Evolutionary conservation across 2,329 filamentous ascomycete genomes (phyloP), one percentile per base, ranked within the genome.

Genomic region (Clonostachys sp.): DNA sequence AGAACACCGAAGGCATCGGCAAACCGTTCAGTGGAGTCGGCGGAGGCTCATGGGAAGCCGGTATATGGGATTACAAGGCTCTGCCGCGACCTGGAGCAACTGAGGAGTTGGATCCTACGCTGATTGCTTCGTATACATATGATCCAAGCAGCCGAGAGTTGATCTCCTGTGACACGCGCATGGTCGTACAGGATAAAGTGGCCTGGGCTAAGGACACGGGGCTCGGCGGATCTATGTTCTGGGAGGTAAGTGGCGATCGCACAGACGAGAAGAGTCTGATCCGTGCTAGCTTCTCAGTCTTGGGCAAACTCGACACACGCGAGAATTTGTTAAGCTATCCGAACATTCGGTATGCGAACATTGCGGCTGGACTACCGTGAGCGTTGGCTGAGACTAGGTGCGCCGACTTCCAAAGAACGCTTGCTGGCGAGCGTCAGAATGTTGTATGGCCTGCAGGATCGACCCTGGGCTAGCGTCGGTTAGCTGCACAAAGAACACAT

Each of bases 211-310:
- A 71, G 54, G 57, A 68, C 18, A 72, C 73, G 46, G 71, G 77
- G 0, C 75, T 95, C 2, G 89, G 86, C 2, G 89, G 89, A 12
- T 84, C 80, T 1, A 88, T 94, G 73, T 95, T 87, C 78, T 95
- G 89, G 89, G 89, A 95, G 65, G 84, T 81, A 10, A 86, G 81
- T 53, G 84, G 81, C 12, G 89, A 95, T 57, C 70, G 64, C 53
- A 55, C 51, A 1, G 76, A 71, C 34, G 59, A 57, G 2, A 52
- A 56, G 17, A 90, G 86, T 56, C 66, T 94, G 52, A 80, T 88
- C 17, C 62, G 67, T 16, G 74, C 74, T 8, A 59, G 80, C 51
- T 72, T 74, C 4, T 64, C 64, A 38, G 60, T 56, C 5, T 62
- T 84, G 51, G 73, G 73, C 7, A 53, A 52, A 3, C 61, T 84